A percentile compares a stretch with the other conserved stretches of the same genome.
Evolutionary conservation across 352 stramenopile genomes (phyloP).

Genomic region (Phytophthora quininea): DNA sequence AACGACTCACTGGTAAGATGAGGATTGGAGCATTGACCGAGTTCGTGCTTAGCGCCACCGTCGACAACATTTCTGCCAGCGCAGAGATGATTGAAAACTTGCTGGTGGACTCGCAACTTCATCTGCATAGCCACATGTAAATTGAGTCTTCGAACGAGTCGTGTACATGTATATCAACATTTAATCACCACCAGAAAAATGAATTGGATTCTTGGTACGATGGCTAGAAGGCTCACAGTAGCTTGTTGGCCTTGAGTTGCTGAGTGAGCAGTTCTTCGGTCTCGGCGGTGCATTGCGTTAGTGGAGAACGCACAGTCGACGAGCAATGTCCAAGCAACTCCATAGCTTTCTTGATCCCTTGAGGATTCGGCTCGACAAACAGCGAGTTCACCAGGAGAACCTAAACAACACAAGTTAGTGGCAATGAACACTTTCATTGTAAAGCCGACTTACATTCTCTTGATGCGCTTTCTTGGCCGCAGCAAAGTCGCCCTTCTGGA

Average conservation of each 20-base stretch:
- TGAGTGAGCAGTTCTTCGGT: conserved; percentile 50
- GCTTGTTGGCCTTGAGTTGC: conserved; percentile 53
- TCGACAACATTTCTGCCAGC: conserved; percentile 41
- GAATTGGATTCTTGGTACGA: neutral
- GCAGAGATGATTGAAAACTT: conserved; percentile 60
- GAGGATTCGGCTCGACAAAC: conserved; percentile 83
- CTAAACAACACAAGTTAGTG: conserved; percentile 3
- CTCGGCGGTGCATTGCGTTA: conserved; percentile 52
- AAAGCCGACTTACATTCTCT: conserved; percentile 49
- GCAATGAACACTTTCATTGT: neutral
- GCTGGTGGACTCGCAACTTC: conserved; percentile 31
- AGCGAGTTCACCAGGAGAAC: conserved; percentile 28
- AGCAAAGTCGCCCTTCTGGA: conserved; percentile 72
- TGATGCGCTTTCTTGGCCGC: conserved; percentile 72
- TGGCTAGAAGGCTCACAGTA: conserved; percentile 33
- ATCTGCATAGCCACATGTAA: conserved; percentile 25
- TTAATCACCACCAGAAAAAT: too few species aligned
- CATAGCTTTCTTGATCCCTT: conserved; percentile 79
- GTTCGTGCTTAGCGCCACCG: conserved; percentile 46
- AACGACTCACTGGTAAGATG: conserved; percentile 29
- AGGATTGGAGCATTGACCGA: conserved; percentile 46
- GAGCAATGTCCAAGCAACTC: conserved; percentile 72
- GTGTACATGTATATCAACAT: too few species aligned
- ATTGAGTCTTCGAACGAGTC: too few species aligned
- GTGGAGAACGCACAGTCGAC: conserved; percentile 48